These are phyloP conservation scores for Penstemon barbatus DNA, from an alignment of 257 asterid genomes.

Conservation along the genomic window DNA sequence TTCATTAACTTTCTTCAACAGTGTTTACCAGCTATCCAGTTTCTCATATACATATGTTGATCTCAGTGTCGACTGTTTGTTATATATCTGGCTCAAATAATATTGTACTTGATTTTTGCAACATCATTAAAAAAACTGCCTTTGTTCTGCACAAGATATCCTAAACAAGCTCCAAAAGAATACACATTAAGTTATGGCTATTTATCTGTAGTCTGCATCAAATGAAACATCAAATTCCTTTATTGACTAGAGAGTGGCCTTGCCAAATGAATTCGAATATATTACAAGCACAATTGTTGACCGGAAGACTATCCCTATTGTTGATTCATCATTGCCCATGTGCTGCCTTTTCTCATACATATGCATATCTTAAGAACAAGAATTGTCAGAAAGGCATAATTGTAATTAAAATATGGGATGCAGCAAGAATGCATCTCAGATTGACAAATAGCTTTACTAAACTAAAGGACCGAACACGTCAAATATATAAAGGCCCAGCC, in stretches of 20 bases:
- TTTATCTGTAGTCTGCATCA: not conserved
- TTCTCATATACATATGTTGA: not conserved
- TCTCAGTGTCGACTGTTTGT: slow-evolving; percentile 4
- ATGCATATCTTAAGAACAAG: not conserved
- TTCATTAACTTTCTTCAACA: not conserved
- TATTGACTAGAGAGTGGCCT: not conserved
- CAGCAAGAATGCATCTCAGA: not conserved
- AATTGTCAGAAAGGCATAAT: not conserved
- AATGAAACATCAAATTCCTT: slow-evolving; percentile 8
- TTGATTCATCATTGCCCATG: not conserved
- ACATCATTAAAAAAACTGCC: slow-evolving; percentile 1
- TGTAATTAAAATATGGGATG: not conserved
- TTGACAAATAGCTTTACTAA: not conserved
- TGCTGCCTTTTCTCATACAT: not conserved
- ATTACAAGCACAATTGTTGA: not conserved
- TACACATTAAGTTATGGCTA: slow-evolving; percentile 10
- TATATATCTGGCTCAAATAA: not conserved
- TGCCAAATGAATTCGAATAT: not conserved
- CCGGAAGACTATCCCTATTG: not conserved
- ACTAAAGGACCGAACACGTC: not conserved
- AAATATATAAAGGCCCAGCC: slow-evolving; percentile 5
- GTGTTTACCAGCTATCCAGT: not conserved
- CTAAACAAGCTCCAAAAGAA: not conserved
- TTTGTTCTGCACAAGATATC: not conserved
- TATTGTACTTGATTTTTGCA: not conserved